These are phyloP conservation scores for Ophiostoma tasmaniense DNA, from an alignment of 2,329 filamentous ascomycete species.

Conservation along the genomic window DNA sequence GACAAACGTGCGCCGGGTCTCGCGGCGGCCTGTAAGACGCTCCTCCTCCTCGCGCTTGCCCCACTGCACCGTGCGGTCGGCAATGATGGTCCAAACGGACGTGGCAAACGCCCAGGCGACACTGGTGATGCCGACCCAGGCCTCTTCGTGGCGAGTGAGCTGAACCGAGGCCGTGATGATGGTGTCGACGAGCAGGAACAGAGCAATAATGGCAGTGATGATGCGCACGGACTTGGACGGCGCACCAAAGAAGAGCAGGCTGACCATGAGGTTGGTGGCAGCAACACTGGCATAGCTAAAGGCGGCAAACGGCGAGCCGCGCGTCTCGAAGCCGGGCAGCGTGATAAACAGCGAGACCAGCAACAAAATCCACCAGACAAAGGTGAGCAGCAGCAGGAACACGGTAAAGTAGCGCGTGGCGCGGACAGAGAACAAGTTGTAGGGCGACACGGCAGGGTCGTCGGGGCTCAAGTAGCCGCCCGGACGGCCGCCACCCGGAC, in stretches of 20 bases:
- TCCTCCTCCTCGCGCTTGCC: conserved; percentile 91
- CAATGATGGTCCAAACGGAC: conserved; percentile 67
- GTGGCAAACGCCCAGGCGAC: conserved; percentile 75
- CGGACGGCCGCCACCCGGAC: background rate
- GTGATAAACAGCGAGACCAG: conserved; percentile 88
- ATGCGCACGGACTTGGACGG: conserved; percentile 74
- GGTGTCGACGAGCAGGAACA: conserved; percentile 62
- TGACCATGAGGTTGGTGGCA: conserved; percentile 63
- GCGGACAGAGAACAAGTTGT: conserved; percentile 89
- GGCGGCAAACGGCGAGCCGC: conserved; percentile 86
- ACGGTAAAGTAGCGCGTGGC: conserved; percentile 70
- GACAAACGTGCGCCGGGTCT: conserved; percentile 69
- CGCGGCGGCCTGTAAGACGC: conserved; percentile 77
- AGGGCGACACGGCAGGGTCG: conserved; percentile 80
- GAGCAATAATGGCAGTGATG: conserved; percentile 58
- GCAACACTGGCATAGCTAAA: conserved; percentile 78
- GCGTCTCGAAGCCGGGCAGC: conserved; percentile 73
- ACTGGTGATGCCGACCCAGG: conserved; percentile 82
- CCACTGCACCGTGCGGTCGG: conserved; percentile 78
- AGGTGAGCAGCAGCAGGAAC: conserved; percentile 63
- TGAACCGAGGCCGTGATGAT: conserved; percentile 71
- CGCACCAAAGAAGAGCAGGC: conserved; percentile 77
- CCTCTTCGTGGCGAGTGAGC: conserved; percentile 71
- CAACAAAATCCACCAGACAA: conserved; percentile 87
- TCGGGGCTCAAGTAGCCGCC: conserved; percentile 59